These are phyloP conservation scores for Draba incana DNA, from an alignment of 345 rosid species.

Conservation along the genomic window DNA sequence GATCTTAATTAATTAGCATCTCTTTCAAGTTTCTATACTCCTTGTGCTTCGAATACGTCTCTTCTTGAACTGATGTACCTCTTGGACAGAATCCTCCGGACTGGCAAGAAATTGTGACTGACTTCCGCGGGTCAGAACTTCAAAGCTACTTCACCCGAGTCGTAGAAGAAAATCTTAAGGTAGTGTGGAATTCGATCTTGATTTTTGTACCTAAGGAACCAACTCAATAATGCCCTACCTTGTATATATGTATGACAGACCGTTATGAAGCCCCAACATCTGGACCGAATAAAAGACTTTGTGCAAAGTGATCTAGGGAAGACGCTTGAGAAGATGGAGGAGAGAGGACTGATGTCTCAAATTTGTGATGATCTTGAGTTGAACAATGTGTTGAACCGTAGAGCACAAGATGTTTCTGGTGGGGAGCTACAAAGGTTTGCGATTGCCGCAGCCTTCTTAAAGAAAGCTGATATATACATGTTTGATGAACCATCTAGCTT, in stretches of 20 bases:
- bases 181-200: constrained; percentile 20
- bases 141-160: constrained; percentile 90
- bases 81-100: constrained; percentile 82
- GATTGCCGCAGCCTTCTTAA: constrained; percentile 79
- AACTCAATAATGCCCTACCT: neutral
- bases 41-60: neutral
- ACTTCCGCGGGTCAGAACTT: constrained; percentile 85
- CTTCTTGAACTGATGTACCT: constrained; percentile 5
- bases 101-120: constrained; percentile 90
- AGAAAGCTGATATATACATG: constrained; percentile 88
- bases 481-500: constrained; percentile 95
- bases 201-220: neutral
- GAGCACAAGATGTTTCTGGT: constrained; percentile 83
- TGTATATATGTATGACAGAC: constrained; percentile 48
- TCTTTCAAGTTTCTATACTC: neutral
- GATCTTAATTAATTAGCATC: neutral
- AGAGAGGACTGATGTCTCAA: constrained; percentile 60
- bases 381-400: constrained; percentile 72
- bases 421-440: constrained; percentile 94
- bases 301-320: constrained; percentile 80
- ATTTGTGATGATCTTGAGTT: constrained; percentile 74
- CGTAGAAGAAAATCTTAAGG: constrained; percentile 87
- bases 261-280: constrained; percentile 83
- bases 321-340: constrained; percentile 80
- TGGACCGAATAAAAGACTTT: constrained; percentile 80